Evolutionary conservation across 2,329 filamentous ascomycete species (phyloP).

Genomic region (Xylaria sp.): DNA sequence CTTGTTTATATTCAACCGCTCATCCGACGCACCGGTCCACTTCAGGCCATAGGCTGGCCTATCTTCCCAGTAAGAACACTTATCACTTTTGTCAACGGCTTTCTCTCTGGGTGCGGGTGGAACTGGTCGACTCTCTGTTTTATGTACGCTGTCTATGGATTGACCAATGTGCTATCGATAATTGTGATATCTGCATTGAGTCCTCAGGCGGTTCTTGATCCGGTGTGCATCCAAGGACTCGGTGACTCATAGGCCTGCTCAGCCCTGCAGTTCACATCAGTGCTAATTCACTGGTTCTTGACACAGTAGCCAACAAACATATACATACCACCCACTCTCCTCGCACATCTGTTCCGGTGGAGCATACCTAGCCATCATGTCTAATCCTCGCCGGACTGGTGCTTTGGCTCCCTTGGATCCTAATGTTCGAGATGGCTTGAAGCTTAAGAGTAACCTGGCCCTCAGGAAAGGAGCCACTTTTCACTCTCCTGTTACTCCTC

Average conservation of each 20-base stretch:
- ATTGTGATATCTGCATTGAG: slow-evolving; percentile 43
- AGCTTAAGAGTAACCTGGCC: slow-evolving; percentile 66
- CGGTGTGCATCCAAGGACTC: slow-evolving; percentile 45
- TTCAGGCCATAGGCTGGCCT: slow-evolving; percentile 16
- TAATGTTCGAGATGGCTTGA: slow-evolving; percentile 56
- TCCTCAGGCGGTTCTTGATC: slow-evolving; percentile 44
- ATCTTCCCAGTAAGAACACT: slow-evolving; percentile 36
- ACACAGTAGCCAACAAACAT: slow-evolving; percentile 45
- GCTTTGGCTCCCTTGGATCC: slow-evolving; percentile 57
- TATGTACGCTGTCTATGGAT: slow-evolving; percentile 37
- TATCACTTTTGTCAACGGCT: slow-evolving; percentile 13
- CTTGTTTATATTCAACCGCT: slow-evolving; percentile 9
- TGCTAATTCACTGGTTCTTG: slow-evolving; percentile 48
- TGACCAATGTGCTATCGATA: slow-evolving; percentile 45
- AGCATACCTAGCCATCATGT: slow-evolving; percentile 55
- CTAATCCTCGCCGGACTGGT: slow-evolving; percentile 60
- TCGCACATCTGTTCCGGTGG: slow-evolving; percentile 43
- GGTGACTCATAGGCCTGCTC: slow-evolving; percentile 50
- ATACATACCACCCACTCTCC: slow-evolving; percentile 28
- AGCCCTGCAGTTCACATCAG: slow-evolving; percentile 47
- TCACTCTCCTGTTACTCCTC: slow-evolving; percentile 62
- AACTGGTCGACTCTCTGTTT: not conserved
- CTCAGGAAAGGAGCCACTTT: slow-evolving; percentile 79
- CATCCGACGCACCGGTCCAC: slow-evolving; percentile 16
- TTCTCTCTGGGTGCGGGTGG: slow-evolving; percentile 3